phyloP scores from a whole-genome alignment of 208 protist genomes.

The Leishmania aethiopica region DNA sequence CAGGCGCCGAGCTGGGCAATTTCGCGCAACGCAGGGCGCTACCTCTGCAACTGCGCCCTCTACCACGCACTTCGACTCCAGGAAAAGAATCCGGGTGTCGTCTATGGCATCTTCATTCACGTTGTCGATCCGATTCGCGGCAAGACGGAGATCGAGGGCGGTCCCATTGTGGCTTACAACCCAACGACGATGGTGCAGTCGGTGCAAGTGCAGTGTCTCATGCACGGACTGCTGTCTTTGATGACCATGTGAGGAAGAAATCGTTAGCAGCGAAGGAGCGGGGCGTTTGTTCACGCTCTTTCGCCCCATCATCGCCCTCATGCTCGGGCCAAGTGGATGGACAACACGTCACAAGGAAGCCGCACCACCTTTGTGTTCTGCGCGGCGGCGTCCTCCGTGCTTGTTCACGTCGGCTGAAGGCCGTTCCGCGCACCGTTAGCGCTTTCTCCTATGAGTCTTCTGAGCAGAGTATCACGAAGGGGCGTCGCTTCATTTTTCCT shows the following conservation, averaged over 20 bases:
- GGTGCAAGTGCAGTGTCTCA: conserved; percentile 26
- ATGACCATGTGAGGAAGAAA: conserved; percentile 4
- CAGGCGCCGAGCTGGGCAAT: conserved; percentile 47
- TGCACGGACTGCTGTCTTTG: conserved; percentile 26
- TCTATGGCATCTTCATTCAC: conserved; percentile 61
- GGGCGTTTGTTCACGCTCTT: neutral
- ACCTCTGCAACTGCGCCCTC: conserved; percentile 76
- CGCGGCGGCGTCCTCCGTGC: neutral
- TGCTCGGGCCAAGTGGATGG: neutral
- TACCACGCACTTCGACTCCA: conserved; percentile 59
- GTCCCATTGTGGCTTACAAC: conserved; percentile 36
- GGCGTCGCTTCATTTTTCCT: neutral
- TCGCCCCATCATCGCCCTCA: neutral
- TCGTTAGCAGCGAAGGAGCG: neutral
- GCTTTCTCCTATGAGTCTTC: neutral
- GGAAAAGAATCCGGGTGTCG: conserved; percentile 33
- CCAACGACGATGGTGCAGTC: conserved; percentile 34
- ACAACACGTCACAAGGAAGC: neutral
- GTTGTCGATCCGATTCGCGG: conserved; percentile 35
- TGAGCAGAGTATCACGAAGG: neutral
- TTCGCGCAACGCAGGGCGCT: conserved; percentile 64
- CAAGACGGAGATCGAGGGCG: conserved; percentile 18
- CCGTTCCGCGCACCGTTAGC: neutral
- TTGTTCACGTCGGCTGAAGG: neutral
- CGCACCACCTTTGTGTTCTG: neutral